phyloP scores from a whole-genome alignment of 2,329 filamentous ascomycete genomes.

The Fusarium falciforme region DNA sequence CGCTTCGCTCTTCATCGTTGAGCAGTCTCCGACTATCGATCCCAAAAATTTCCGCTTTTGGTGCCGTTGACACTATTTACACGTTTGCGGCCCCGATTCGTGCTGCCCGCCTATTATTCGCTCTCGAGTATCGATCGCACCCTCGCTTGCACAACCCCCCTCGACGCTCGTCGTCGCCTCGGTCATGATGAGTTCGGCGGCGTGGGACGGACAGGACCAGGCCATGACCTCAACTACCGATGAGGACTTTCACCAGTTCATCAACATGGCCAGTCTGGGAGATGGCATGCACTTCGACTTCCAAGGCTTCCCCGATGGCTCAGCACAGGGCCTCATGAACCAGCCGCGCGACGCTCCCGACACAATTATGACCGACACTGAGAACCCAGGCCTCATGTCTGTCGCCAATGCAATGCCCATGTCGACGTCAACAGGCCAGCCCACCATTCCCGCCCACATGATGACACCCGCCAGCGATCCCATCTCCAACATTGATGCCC shows the following conservation, averaged over 20 bases:
- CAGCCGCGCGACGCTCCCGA: constrained; percentile 47
- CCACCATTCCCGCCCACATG: constrained; percentile 59
- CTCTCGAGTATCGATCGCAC: constrained; percentile 21
- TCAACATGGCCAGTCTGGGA: constrained; percentile 67
- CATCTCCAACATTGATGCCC: constrained; percentile 71
- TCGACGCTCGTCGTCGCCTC: constrained; percentile 27
- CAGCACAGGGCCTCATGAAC: constrained; percentile 48
- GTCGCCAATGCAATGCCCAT: constrained; percentile 55
- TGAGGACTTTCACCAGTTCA: constrained; percentile 73
- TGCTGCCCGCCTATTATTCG: constrained; percentile 22
- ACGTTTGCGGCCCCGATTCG: constrained; percentile 12
- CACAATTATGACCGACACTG: constrained; percentile 51
- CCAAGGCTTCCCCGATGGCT: constrained; percentile 61
- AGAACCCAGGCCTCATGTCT: constrained; percentile 46
- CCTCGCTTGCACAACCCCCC: constrained; percentile 14
- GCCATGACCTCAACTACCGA: constrained; percentile 62
- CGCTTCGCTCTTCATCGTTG: constrained; percentile 1
- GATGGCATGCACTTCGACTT: constrained; percentile 72
- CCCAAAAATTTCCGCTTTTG: constrained; percentile 17
- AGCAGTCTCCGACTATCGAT: not conserved
- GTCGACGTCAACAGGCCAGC: constrained; percentile 58
- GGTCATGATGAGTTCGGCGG: constrained; percentile 63
- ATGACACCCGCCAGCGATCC: constrained; percentile 61
- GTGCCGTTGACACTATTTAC: constrained; percentile 18
- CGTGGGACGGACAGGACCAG: constrained; percentile 69